Evolutionary conservation across 805 yeast genomes (phyloP).

Genomic region (Suhomyces sp.): DNA sequence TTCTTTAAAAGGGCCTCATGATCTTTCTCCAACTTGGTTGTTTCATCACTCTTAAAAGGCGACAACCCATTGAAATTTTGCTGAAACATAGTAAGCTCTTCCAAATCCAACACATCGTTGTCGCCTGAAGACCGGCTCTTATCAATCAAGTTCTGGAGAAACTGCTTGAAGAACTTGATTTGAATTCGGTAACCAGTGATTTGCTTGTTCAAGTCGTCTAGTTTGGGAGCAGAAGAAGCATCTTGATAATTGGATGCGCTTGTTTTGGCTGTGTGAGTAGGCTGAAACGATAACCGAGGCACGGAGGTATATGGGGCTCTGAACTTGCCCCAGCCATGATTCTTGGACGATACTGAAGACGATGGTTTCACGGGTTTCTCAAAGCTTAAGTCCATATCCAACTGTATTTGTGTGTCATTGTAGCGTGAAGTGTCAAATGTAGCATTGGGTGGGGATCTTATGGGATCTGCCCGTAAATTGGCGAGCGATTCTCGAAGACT

Average conservation of each 20-base stretch:
- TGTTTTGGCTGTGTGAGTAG: conserved; percentile 7
- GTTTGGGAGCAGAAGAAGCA: conserved; percentile 18
- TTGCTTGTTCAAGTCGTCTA: conserved; percentile 33
- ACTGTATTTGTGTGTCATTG: conserved; percentile 23
- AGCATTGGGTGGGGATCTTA: conserved; percentile 9
- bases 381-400: conserved; percentile 20
- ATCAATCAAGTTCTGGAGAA: conserved; percentile 34
- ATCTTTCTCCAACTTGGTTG: conserved; percentile 15
- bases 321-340: conserved; percentile 20
- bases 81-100: conserved; percentile 22
- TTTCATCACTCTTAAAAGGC: conserved; percentile 5
- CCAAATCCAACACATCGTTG: conserved; percentile 11
- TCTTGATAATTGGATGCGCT: conserved; percentile 10
- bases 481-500: conserved; percentile 12
- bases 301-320: conserved; percentile 14
- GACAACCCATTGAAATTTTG: conserved; percentile 13
- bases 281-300: neutral
- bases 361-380: conserved; percentile 9
- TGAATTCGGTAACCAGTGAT: conserved; percentile 37
- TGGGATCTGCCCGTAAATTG: conserved; percentile 4
- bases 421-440: conserved; percentile 11
- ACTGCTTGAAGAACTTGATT: conserved; percentile 39
- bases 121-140: conserved; percentile 5
- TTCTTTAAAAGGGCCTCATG: conserved; percentile 20
- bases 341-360: conserved; percentile 8